Percentiles rank a stretch among this genome's conserved stretches.
Conservation (phyloP, 257 asterid species). For the Forsythia suspensa region DNA sequence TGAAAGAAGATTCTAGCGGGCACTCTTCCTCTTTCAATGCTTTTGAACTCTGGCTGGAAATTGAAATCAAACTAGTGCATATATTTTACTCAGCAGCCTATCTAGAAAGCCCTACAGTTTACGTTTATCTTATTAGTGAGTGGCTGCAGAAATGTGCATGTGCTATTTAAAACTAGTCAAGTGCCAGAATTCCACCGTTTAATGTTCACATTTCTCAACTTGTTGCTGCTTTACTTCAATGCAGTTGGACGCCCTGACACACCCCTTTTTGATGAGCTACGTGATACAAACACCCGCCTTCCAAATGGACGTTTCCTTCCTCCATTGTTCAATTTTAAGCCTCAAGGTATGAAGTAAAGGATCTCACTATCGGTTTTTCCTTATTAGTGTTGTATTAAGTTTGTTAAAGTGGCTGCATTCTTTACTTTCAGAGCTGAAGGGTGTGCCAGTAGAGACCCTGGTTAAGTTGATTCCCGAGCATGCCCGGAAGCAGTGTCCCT, state of each 20-base stretch:
- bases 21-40: not conserved
- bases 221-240: not conserved
- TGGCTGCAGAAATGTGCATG: not conserved
- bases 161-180: not conserved
- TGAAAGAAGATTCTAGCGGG: no score
- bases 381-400: not conserved
- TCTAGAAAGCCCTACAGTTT: not conserved
- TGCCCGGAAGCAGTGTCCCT: constrained; percentile 72
- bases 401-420: not conserved
- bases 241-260: constrained; percentile 67
- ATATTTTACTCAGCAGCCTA: not conserved
- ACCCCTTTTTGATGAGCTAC: constrained; percentile 73
- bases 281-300: constrained; percentile 57
- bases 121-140: not conserved
- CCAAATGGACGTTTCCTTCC: constrained; percentile 82
- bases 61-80: not conserved
- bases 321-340: constrained; percentile 75
- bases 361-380: not conserved
- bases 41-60: not conserved
- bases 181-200: not conserved
- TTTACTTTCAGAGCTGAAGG: constrained; percentile 68
- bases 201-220: not conserved
- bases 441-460: constrained; percentile 61
- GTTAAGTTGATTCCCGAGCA: constrained; percentile 80
- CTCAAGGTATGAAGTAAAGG: constrained; percentile 48